These are phyloP conservation scores for Crithidia expoeki DNA, from an alignment of 208 protist species.

Conservation along the genomic window DNA sequence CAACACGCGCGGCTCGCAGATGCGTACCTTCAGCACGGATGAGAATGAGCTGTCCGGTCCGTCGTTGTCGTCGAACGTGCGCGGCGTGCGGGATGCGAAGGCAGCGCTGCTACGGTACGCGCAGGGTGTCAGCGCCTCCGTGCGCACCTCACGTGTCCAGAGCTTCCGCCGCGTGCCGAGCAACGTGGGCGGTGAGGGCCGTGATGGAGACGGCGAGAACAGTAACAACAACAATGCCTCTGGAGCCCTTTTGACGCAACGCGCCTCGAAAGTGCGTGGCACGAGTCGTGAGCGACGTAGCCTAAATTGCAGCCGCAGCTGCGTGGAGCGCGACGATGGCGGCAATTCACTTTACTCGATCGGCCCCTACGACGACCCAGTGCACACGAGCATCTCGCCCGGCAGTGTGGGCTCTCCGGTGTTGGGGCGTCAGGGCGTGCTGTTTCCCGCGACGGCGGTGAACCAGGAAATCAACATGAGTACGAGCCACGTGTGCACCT, in stretches of 20 bases:
- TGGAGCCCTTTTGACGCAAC: not conserved
- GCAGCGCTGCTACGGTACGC: slow-evolving; percentile 27
- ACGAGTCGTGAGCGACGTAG: slow-evolving; percentile 21
- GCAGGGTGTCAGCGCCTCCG: slow-evolving; percentile 15
- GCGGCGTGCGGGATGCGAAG: slow-evolving; percentile 35
- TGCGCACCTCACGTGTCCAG: slow-evolving; percentile 20
- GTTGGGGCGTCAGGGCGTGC: not conserved
- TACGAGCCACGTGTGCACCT: slow-evolving; percentile 6
- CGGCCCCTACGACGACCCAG: slow-evolving; percentile 12
- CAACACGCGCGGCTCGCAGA: slow-evolving; percentile 15
- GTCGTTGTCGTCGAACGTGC: slow-evolving; percentile 1
- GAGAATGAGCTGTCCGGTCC: slow-evolving; percentile 1
- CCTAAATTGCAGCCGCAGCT: slow-evolving; percentile 7
- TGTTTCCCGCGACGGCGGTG: slow-evolving; percentile 5
- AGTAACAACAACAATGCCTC: not conserved
- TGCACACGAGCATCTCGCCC: slow-evolving; percentile 17
- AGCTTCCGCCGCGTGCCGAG: slow-evolving; percentile 28
- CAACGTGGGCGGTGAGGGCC: slow-evolving; percentile 6
- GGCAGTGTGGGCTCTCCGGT: slow-evolving; percentile 8
- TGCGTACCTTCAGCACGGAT: not conserved
- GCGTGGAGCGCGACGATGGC: slow-evolving; percentile 3
- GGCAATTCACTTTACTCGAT: slow-evolving; percentile 16
- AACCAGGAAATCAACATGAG: slow-evolving; percentile 17
- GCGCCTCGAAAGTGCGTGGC: not conserved
- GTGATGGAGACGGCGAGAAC: not conserved